A percentile compares a stretch with the other conserved stretches of the same genome.
These are phyloP conservation scores for Tuber microsphaerosporum DNA, from an alignment of 495 filamentous ascomycete genomes.

Conservation along the genomic window DNA sequence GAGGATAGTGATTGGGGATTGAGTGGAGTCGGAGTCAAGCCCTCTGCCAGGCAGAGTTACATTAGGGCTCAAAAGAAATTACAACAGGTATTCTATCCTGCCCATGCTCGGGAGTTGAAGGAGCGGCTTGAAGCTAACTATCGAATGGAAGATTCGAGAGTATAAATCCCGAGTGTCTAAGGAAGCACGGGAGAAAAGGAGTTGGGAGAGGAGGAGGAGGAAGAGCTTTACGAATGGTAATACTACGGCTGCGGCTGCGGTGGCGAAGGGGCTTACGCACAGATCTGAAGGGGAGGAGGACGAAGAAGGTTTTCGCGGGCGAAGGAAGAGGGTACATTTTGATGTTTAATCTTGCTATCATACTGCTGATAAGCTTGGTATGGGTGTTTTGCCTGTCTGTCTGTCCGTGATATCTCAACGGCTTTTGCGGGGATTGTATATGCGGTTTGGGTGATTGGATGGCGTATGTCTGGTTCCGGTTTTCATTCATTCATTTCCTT, in stretches of 20 bases:
- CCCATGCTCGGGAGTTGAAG: neutral
- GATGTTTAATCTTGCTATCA: conserved; percentile 28
- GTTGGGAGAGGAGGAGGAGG: conserved; percentile 54
- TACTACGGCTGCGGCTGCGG: conserved; percentile 20
- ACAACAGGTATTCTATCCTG: conserved; percentile 52
- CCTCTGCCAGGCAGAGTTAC: conserved; percentile 75
- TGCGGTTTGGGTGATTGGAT: conserved; percentile 6
- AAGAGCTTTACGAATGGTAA: conserved; percentile 27
- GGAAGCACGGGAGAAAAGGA: conserved; percentile 71
- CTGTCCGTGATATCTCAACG: conserved; percentile 1
- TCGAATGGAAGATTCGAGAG: conserved; percentile 52
- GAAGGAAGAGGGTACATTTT: conserved; percentile 34
- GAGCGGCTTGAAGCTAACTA: neutral
- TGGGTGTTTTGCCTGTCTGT: conserved; percentile 3
- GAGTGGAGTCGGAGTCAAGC: conserved; percentile 81
- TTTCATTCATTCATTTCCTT: conserved; percentile 15
- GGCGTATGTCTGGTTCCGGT: conserved; percentile 10
- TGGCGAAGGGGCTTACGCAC: conserved; percentile 38
- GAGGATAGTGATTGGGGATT: conserved; percentile 43
- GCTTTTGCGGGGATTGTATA: conserved; percentile 5
- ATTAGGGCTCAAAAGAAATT: conserved; percentile 64
- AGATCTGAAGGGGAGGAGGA: conserved; percentile 28
- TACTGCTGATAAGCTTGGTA: conserved; percentile 8
- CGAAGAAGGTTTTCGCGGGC: conserved; percentile 13
- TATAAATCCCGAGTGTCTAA: conserved; percentile 74